Conservation (phyloP, 441 rosid genomes). For the Brassica balearica region DNA sequence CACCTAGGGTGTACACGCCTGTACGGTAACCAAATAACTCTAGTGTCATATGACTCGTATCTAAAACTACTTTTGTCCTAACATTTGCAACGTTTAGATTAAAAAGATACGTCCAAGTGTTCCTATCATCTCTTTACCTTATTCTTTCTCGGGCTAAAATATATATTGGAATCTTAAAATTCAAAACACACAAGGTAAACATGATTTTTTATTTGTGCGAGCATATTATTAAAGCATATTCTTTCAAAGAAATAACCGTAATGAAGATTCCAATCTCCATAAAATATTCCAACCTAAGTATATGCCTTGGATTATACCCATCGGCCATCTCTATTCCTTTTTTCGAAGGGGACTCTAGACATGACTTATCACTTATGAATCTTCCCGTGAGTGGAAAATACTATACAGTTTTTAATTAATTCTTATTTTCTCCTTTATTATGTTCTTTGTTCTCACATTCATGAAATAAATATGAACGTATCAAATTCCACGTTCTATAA, state of each 20-base stretch:
- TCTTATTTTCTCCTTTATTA: not conserved
- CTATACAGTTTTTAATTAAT: not conserved
- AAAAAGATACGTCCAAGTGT: not conserved
- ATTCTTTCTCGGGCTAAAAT: slow-evolving; percentile 2
- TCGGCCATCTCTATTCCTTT: slow-evolving; percentile 16
- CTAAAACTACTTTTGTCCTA: not conserved
- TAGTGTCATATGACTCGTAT: not conserved
- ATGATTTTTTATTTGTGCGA: slow-evolving; percentile 2
- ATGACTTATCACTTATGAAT: slow-evolving; percentile 24
- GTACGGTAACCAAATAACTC: slow-evolving; percentile 31
- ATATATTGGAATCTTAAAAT: slow-evolving; percentile 15
- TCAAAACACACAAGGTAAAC: slow-evolving; percentile 23
- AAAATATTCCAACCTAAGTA: slow-evolving; percentile 7
- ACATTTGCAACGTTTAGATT: not conserved
- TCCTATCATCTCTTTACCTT: not conserved
- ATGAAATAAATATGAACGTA: slow-evolving; percentile 23
- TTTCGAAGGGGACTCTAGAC: slow-evolving; percentile 16
- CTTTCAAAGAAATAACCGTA: not conserved
- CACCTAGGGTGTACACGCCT: not conserved
- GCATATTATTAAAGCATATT: slow-evolving; percentile 40
- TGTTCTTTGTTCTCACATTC: not conserved
- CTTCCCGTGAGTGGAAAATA: slow-evolving; percentile 13
- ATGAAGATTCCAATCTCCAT: slow-evolving; percentile 21
- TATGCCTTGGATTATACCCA: slow-evolving; percentile 29
- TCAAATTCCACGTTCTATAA: not conserved